Conservation (phyloP, 305 asterid species). For the Withania somnifera region DNA sequence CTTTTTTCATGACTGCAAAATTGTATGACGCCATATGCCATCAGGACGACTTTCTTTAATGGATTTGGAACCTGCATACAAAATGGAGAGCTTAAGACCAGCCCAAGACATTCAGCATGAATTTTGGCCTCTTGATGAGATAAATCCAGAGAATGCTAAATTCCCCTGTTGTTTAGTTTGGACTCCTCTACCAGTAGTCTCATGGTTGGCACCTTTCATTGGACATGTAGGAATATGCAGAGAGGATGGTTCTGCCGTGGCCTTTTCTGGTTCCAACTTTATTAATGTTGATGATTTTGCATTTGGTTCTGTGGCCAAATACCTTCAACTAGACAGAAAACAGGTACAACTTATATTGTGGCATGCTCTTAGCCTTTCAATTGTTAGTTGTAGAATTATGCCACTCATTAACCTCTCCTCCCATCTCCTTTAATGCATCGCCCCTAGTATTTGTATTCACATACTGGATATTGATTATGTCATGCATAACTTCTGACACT, state of each 20-base stretch:
- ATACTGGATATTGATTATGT: background rate
- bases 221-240: constrained; percentile 87
- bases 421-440: background rate
- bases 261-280: constrained; percentile 76
- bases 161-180: constrained; percentile 90
- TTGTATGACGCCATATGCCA: constrained; percentile 19
- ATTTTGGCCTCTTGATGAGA: constrained; percentile 65
- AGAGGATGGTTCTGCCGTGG: constrained; percentile 69
- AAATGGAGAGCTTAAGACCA: constrained; percentile 11
- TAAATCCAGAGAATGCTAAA: constrained; percentile 53
- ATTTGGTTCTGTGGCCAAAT: constrained; percentile 71
- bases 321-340: constrained; percentile 62
- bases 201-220: constrained; percentile 95
- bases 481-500: background rate
- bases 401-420: background rate
- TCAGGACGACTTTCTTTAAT: constrained; percentile 26
- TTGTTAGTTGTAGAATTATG: background rate
- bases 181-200: constrained; percentile 87
- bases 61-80: constrained; percentile 38
- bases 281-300: constrained; percentile 53
- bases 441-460: background rate
- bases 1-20: constrained; percentile 11
- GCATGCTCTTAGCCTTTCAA: background rate
- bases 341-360: constrained; percentile 37
- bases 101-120: constrained; percentile 32